Base-by-base conservation (phyloP, 148 eudicot genomes). In the Pharnaceum exiguum region DNA sequence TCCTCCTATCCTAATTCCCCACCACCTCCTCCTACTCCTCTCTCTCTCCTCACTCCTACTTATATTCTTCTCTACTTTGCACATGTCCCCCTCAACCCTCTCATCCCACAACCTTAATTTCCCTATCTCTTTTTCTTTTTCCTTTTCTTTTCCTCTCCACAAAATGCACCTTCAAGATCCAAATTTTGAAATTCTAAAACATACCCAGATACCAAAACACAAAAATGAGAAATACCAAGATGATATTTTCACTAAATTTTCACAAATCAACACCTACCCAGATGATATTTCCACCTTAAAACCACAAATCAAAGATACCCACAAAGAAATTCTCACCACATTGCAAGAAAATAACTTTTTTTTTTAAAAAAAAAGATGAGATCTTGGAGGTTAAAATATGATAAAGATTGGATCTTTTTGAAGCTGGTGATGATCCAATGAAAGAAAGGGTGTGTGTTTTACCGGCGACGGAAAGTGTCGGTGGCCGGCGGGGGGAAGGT, bases 21-120 rank as follows among this genome's bases (percentile, higher is more conserved):
- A 67, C 69, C 75, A 71, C 74, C 76, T 37, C 62, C 68, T 46
- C 49, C 59, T 61, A 54, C 73, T 65, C 55, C 63, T 60, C 35
- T 59, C 64, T 59, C 70, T 66, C 44, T 43, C 70, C 60, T 66
- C 78, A 33, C 67, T 57, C 59, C 51, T n/a, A n/a, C n/a, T n/a
- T n/a, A n/a, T n/a, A 38, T 28, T 40, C 39, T 42, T 65, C 67
- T 59, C 84, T 52, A 59, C 22, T 48, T 55, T 73, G 70, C 79
- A 73, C 73, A 76, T 79, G 43, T 59, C 77, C 43, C 43, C 36
- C n/a, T 44, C 46, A 64, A 64, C 54, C 55, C 66, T 60, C 24
- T 68, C 72, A 68, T 68, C 42, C 61, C 65, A 37, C 24, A 52
- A 3, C 15, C 16, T 33, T 16, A 47, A 10, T 47, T 47, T 46